Conservation (phyloP, 1,284 basidiomycete genomes). For the Schizophyllum amplum region DNA sequence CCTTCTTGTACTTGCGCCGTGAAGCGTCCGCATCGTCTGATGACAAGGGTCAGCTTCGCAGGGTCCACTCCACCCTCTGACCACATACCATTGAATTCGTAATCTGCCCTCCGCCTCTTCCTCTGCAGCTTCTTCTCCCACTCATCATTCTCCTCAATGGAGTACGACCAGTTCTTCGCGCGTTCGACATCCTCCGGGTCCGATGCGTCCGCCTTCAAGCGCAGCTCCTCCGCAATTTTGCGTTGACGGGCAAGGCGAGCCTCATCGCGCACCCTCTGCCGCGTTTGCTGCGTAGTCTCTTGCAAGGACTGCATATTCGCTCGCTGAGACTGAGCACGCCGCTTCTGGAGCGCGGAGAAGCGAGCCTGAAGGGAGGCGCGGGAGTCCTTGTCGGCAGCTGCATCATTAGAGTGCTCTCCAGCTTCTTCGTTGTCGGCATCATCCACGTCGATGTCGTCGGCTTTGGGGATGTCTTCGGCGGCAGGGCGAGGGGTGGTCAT, state of each 20-base stretch:
- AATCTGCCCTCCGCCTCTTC: slow-evolving; percentile 49
- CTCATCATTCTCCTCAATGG: slow-evolving; percentile 88
- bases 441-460: not conserved
- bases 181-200: slow-evolving; percentile 72
- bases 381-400: not conserved
- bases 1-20: slow-evolving; percentile 85
- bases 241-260: slow-evolving; percentile 81
- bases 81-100: slow-evolving; percentile 28
- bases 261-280: slow-evolving; percentile 50
- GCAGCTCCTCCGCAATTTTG: slow-evolving; percentile 81
- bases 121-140: slow-evolving; percentile 86
- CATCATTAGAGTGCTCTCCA: slow-evolving; percentile 10
- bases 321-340: slow-evolving; percentile 64
- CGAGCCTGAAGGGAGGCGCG: not conserved
- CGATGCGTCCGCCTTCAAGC: slow-evolving; percentile 81
- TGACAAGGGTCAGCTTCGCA: not conserved
- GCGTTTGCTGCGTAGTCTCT: slow-evolving; percentile 67
- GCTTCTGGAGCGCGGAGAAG: slow-evolving; percentile 38
- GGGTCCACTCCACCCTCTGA: not conserved
- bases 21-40: slow-evolving; percentile 87
- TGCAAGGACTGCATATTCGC: slow-evolving; percentile 81
- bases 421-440: slow-evolving; percentile 6
- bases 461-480: not conserved
- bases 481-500: not conserved
- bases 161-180: slow-evolving; percentile 89